Conservation (phyloP, 73 alveolate species). For the Symbiodinium pilosum region DNA sequence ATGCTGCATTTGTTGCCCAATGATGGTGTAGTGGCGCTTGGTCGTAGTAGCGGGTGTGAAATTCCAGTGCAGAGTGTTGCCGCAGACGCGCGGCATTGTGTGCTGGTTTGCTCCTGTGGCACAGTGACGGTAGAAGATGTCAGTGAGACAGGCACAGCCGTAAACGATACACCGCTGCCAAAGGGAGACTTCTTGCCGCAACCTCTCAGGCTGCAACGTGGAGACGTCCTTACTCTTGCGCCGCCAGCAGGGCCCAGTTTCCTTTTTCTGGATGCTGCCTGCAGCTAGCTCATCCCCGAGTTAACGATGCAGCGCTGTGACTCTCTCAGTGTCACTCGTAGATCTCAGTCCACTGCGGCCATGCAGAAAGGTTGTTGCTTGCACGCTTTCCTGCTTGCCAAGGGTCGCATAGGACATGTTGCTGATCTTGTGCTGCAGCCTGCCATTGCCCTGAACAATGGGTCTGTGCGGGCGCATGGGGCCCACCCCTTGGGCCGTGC, state of each 20-base stretch:
- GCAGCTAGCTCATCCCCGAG: neutral
- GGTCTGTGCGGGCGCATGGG: neutral
- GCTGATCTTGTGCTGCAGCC: neutral
- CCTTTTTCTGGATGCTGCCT: conserved; percentile 13
- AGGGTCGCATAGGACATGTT: too few relatives aligned
- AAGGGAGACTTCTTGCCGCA: neutral
- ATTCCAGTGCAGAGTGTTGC: neutral
- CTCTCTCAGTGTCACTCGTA: too few relatives aligned
- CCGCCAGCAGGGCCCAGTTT: neutral
- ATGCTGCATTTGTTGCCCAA: neutral
- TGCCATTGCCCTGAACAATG: neutral
- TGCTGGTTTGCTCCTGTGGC: neutral
- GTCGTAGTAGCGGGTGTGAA: neutral
- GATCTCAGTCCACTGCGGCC: too few relatives aligned
- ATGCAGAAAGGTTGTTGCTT: too few relatives aligned
- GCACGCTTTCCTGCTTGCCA: too few relatives aligned
- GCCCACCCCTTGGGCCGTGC: neutral
- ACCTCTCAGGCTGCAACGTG: neutral
- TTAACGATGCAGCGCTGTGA: too few relatives aligned
- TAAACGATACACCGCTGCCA: neutral
- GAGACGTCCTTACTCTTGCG: neutral
- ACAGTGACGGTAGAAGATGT: neutral
- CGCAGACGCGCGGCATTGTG: neutral
- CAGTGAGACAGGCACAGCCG: neutral
- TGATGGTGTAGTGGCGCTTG: neutral